phyloP scores from a whole-genome alignment of 2,329 filamentous ascomycete species.

The Samsoniella hepiali region DNA sequence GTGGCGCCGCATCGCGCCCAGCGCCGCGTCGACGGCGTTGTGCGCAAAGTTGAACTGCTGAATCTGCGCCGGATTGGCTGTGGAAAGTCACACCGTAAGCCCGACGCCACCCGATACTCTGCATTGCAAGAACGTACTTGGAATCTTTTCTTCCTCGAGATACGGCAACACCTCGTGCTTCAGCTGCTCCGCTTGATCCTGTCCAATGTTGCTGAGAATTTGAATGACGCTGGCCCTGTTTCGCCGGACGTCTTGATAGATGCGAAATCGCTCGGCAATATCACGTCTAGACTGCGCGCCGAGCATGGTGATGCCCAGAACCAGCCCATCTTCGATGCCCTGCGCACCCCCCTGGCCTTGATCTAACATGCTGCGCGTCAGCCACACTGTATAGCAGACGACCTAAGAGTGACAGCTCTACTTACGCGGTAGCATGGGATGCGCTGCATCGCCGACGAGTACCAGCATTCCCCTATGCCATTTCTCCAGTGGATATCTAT shows the following conservation, averaged over 20 bases:
- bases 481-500: conserved; percentile 30
- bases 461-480: conserved; percentile 33
- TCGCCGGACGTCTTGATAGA: conserved; percentile 28
- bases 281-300: conserved; percentile 23
- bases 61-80: conserved; percentile 16
- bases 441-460: conserved; percentile 37
- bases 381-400: neutral
- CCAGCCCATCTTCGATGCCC: conserved; percentile 35
- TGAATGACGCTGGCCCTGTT: conserved; percentile 35
- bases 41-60: conserved; percentile 23
- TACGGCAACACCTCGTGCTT: conserved; percentile 28
- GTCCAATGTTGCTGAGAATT: conserved; percentile 37
- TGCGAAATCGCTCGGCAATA: conserved; percentile 24
- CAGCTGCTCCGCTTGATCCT: conserved; percentile 30
- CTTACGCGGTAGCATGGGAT: conserved; percentile 39
- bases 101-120: too few relatives aligned
- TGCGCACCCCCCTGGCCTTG: conserved; percentile 39
- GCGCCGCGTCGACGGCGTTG: conserved; percentile 22
- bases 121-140: conserved; percentile 25
- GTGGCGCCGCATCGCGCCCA: conserved; percentile 22
- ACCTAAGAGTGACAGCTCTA: neutral
- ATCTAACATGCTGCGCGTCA: conserved; percentile 26
- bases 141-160: conserved; percentile 29
- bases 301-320: conserved; percentile 30
- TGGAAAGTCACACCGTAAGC: neutral